These are phyloP conservation scores for Phylloporus sp. DNA, from an alignment of 768 basidiomycete genomes.

Conservation along the genomic window DNA sequence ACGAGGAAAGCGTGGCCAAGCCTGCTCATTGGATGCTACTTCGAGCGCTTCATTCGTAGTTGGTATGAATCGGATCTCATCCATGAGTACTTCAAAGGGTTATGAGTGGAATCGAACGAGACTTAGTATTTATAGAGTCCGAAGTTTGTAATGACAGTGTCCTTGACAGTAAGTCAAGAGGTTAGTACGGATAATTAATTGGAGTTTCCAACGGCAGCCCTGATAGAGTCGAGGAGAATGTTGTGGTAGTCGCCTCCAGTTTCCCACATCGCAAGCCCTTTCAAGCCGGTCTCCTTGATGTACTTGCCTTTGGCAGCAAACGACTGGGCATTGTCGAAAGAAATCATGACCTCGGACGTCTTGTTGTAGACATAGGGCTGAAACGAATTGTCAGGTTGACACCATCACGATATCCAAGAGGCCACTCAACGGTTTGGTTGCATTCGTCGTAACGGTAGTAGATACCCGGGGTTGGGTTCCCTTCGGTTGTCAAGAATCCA, in stretches of 20 bases:
- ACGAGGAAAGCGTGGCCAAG: constrained; percentile 25
- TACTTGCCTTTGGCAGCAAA: constrained; percentile 60
- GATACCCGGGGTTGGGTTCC: constrained; percentile 41
- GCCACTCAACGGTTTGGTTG: constrained; percentile 61
- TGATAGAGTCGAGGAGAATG: constrained; percentile 57
- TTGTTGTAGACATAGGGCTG: constrained; percentile 68
- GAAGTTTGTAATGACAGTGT: neutral
- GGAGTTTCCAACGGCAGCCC: constrained; percentile 1
- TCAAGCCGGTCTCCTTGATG: constrained; percentile 50
- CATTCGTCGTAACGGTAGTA: constrained; percentile 58
- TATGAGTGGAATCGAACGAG: neutral
- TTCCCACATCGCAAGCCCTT: constrained; percentile 72
- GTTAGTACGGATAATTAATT: no score
- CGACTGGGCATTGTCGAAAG: constrained; percentile 60
- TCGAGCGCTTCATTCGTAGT: neutral
- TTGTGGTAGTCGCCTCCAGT: constrained; percentile 63
- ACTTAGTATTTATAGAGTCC: neutral
- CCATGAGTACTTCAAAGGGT: constrained; percentile 6
- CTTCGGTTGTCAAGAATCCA: constrained; percentile 44
- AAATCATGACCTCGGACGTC: constrained; percentile 52
- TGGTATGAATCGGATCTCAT: neutral
- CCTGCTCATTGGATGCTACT: neutral
- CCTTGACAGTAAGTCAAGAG: no score
- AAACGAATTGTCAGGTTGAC: constrained; percentile 1
- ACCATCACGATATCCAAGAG: neutral